Evolutionary conservation across 2,329 filamentous ascomycete species (phyloP).

Genomic region (Biscogniauxia mediterranea): DNA sequence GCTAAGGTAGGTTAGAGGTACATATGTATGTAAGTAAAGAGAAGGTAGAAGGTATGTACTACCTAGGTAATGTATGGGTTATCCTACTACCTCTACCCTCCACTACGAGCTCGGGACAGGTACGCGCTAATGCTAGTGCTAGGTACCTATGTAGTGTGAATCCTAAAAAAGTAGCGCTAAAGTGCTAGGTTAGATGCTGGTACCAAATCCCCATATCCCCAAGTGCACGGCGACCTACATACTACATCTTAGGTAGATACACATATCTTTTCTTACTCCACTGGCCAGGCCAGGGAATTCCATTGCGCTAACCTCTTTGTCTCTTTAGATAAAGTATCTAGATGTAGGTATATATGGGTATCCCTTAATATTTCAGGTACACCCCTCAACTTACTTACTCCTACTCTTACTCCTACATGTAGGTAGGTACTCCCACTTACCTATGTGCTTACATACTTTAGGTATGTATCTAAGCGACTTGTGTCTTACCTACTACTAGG

Average conservation of each 20-base stretch:
- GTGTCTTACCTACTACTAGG: no score
- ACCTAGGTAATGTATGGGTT: neutral
- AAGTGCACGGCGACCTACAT: conserved; percentile 14
- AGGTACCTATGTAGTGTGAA: conserved; percentile 2
- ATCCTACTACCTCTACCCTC: conserved; percentile 11
- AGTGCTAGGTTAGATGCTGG: neutral
- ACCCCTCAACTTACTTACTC: no score
- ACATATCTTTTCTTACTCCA: neutral
- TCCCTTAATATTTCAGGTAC: no score
- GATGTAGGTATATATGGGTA: no score
- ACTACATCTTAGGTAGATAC: neutral
- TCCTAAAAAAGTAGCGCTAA: neutral
- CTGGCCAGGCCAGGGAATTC: neutral
- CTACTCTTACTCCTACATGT: no score
- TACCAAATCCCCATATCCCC: neutral
- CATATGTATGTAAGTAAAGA: no score
- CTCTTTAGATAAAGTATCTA: no score
- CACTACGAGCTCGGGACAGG: conserved; percentile 23
- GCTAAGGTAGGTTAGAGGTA: no score
- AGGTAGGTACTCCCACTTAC: no score
- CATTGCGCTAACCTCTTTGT: neutral
- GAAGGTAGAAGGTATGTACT: no score
- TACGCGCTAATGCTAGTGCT: conserved; percentile 18
- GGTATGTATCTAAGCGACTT: no score
- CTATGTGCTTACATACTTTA: no score